These are phyloP conservation scores for Maudiozyma pseudohumilis DNA, from an alignment of 805 yeast genomes.

Conservation along the genomic window DNA sequence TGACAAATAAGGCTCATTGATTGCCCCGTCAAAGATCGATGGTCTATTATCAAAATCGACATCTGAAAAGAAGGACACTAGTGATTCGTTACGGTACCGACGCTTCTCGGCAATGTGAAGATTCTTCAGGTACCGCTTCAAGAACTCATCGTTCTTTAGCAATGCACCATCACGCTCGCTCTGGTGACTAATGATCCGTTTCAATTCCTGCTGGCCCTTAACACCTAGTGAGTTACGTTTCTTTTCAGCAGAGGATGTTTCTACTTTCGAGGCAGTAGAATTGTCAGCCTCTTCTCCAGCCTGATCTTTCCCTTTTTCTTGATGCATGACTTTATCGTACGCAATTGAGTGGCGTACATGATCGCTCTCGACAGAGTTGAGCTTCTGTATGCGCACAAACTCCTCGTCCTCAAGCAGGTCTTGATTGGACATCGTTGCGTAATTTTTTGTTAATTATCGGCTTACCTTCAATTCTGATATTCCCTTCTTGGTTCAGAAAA, in stretches of 20 bases:
- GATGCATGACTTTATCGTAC: slow-evolving; percentile 7
- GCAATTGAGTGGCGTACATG: slow-evolving; percentile 11
- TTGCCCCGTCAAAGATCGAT: slow-evolving; percentile 43
- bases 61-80: slow-evolving; percentile 45
- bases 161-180: neutral
- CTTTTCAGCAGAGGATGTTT: neutral
- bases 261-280: neutral
- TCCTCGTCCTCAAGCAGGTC: slow-evolving; percentile 18
- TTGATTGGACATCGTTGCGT: slow-evolving; percentile 13
- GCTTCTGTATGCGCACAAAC: slow-evolving; percentile 17
- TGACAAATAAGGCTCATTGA: slow-evolving; percentile 26
- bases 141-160: slow-evolving; percentile 3
- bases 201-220: neutral
- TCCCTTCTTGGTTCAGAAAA: too few relatives aligned
- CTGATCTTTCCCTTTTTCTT: neutral
- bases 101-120: slow-evolving; percentile 8
- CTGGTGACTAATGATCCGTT: neutral
- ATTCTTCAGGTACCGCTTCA: slow-evolving; percentile 8
- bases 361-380: slow-evolving; percentile 15
- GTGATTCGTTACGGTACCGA: slow-evolving; percentile 6
- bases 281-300: neutral
- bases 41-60: slow-evolving; percentile 36
- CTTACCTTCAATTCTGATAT: too few relatives aligned
- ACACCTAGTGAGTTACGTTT: neutral
- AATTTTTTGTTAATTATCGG: too few relatives aligned